These are phyloP conservation scores for Aspergillus saccharolyticus DNA, from an alignment of 495 filamentous ascomycete species.

Conservation along the genomic window DNA sequence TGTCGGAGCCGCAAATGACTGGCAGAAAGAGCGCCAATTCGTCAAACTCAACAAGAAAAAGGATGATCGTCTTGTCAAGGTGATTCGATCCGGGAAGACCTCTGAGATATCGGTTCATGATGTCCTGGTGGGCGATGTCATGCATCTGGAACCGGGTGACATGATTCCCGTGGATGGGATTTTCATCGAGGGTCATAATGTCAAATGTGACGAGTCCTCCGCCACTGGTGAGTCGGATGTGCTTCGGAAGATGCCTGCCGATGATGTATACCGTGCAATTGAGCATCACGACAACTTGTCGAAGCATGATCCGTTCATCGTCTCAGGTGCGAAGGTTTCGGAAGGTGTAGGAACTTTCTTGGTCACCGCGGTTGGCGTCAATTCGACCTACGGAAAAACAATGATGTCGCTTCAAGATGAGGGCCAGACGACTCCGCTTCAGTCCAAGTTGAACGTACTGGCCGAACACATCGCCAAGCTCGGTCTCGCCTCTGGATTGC, in stretches of 20 bases:
- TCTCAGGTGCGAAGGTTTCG: constrained; percentile 87
- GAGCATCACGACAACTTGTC: constrained; percentile 66
- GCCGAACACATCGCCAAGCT: constrained; percentile 94
- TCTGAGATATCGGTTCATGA: constrained; percentile 75
- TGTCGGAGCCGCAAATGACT: constrained; percentile 66
- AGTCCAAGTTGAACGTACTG: constrained; percentile 84
- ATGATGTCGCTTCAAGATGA: constrained; percentile 91
- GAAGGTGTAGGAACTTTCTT: constrained; percentile 86
- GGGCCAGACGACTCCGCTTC: constrained; percentile 87
- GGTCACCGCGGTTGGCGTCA: constrained; percentile 81
- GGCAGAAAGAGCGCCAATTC: constrained; percentile 68
- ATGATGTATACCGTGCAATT: constrained; percentile 78
- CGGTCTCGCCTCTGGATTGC: constrained; percentile 72
- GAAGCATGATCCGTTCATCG: constrained; percentile 91
- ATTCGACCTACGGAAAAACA: constrained; percentile 86
- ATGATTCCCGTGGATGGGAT: constrained; percentile 78
- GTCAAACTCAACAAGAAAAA: constrained; percentile 68
- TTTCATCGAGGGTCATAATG: constrained; percentile 65
- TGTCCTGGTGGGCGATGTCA: constrained; percentile 76
- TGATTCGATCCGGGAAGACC: constrained; percentile 70
- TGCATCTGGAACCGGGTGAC: constrained; percentile 83
- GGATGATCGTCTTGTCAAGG: constrained; percentile 66
- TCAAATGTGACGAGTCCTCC: constrained; percentile 79
- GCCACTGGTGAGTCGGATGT: constrained; percentile 84
- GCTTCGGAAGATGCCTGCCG: constrained; percentile 63